These are phyloP conservation scores for Diaporthe batatas DNA, from an alignment of 2,329 filamentous ascomycete species.

Conservation along the genomic window DNA sequence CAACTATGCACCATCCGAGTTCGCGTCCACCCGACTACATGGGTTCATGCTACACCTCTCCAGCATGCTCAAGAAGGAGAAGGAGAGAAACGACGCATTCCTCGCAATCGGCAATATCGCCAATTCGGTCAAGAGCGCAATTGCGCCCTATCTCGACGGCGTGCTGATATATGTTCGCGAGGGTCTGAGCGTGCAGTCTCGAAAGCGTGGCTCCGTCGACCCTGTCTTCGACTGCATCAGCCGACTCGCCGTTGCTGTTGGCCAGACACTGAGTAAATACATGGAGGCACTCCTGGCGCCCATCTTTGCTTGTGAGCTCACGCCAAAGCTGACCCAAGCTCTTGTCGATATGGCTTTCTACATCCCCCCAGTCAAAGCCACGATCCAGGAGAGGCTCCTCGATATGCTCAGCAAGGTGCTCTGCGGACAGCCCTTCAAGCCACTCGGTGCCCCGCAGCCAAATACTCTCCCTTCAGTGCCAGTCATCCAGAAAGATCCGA, in stretches of 20 bases:
- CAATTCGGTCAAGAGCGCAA: slow-evolving; percentile 94
- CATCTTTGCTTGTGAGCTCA: slow-evolving; percentile 96
- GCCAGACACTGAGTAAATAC: slow-evolving; percentile 97
- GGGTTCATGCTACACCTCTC: slow-evolving; percentile 98
- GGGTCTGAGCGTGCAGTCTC: slow-evolving; percentile 84
- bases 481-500: slow-evolving; percentile 87
- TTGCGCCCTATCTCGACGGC: slow-evolving; percentile 93
- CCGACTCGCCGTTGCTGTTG: slow-evolving; percentile 93
- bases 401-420: slow-evolving; percentile 96
- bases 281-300: slow-evolving; percentile 96
- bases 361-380: slow-evolving; percentile 92
- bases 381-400: slow-evolving; percentile 92
- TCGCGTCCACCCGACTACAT: slow-evolving; percentile 88
- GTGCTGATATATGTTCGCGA: slow-evolving; percentile 95
- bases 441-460: slow-evolving; percentile 86
- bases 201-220: slow-evolving; percentile 73
- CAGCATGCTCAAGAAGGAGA: slow-evolving; percentile 92
- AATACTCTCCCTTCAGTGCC: slow-evolving; percentile 86
- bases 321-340: slow-evolving; percentile 92
- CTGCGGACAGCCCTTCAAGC: slow-evolving; percentile 91
- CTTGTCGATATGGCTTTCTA: slow-evolving; percentile 99
- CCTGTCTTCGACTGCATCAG: slow-evolving; percentile 99
- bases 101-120: slow-evolving; percentile 96
- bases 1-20: slow-evolving; percentile 91
- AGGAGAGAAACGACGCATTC: slow-evolving; percentile 94